These are phyloP conservation scores for Aeschynomene evenia DNA, from an alignment of 306 rosid species.

Conservation along the genomic window DNA sequence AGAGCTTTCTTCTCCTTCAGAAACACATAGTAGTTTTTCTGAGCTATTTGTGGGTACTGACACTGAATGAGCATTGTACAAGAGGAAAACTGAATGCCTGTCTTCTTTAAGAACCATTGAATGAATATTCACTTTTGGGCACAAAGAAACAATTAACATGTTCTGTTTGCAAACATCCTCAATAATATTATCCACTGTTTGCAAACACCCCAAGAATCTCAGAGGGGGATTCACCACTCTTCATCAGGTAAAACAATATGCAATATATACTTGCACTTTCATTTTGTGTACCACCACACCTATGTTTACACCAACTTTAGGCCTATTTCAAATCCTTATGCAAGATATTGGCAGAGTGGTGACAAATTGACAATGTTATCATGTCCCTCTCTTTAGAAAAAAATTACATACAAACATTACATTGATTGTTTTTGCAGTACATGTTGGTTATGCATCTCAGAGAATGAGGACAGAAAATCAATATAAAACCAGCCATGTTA, in stretches of 20 bases:
- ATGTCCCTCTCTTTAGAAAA: not conserved
- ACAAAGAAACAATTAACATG: too few species aligned
- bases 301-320: too few species aligned
- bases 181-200: too few species aligned
- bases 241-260: slow-evolving; percentile 55
- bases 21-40: too few species aligned
- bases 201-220: slow-evolving; percentile 75
- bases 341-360: not conserved
- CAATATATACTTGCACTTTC: slow-evolving; percentile 10
- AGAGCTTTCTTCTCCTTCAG: too few species aligned
- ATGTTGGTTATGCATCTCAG: slow-evolving; percentile 25
- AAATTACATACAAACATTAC: not conserved
- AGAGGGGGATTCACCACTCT: slow-evolving; percentile 66
- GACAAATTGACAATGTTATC: not conserved
- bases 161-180: too few species aligned
- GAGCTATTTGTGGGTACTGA: too few species aligned
- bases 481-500: not conserved
- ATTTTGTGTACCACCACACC: slow-evolving; percentile 16
- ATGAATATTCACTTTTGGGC: too few species aligned
- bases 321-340: slow-evolving; percentile 6
- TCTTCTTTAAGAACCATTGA: too few species aligned
- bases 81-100: too few species aligned
- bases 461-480: not conserved
- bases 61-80: too few species aligned
- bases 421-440: slow-evolving; percentile 11